These are phyloP conservation scores for Coniochaeta pulveracea DNA, from an alignment of 2,329 filamentous ascomycete genomes.

Conservation along the genomic window DNA sequence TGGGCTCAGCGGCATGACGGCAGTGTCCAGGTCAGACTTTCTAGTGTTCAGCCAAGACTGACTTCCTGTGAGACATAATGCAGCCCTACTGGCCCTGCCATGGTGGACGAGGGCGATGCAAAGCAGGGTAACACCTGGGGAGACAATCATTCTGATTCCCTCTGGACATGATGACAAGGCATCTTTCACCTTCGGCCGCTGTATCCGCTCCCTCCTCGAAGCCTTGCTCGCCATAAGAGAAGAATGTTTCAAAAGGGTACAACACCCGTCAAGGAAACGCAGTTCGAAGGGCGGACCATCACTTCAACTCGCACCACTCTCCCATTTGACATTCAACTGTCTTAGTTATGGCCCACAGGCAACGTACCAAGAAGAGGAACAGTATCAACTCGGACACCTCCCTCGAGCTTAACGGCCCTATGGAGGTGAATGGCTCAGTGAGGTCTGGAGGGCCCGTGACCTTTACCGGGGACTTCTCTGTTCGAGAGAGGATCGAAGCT, in stretches of 20 bases:
- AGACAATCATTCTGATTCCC: no score
- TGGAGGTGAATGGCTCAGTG: constrained; percentile 35
- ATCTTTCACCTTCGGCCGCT: no score
- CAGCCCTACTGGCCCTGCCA: background rate
- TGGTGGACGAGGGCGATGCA: constrained; percentile 1
- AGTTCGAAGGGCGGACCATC: no score
- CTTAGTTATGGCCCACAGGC: no score
- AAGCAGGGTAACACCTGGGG: no score
- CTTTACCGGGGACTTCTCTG: constrained; percentile 30
- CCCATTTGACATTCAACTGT: no score
- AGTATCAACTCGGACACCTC: constrained; percentile 30
- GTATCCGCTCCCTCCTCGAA: no score
- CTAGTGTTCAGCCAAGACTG: constrained; percentile 2
- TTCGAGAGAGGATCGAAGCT: constrained; percentile 33
- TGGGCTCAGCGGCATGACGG: constrained; percentile 2
- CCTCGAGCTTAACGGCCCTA: constrained; percentile 28
- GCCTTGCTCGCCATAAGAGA: no score
- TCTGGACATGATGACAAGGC: no score
- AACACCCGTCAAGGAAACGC: no score
- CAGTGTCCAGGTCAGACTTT: constrained; percentile 2
- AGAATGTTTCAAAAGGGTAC: no score
- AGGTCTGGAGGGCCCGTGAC: constrained; percentile 31
- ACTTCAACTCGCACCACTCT: no score
- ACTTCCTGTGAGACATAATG: background rate
- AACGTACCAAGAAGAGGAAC: constrained; percentile 17